These are phyloP conservation scores for Mixia osmundae DNA, from an alignment of 1,284 basidiomycete genomes.

Conservation along the genomic window DNA sequence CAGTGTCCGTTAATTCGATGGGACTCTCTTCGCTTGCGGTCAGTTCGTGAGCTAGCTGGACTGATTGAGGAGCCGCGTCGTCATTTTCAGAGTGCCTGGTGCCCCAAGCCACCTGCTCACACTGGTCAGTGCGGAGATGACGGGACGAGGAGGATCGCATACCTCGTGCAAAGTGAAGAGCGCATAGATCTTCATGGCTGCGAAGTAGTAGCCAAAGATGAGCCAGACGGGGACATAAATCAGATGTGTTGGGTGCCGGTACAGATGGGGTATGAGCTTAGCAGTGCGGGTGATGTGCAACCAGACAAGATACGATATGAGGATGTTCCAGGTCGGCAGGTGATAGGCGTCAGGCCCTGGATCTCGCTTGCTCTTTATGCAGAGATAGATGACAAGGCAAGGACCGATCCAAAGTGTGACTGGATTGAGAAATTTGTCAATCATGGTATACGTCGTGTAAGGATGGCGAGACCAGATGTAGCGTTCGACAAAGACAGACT, in stretches of 20 bases:
- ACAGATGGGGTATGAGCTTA: slow-evolving; percentile 70
- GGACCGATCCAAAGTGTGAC: slow-evolving; percentile 65
- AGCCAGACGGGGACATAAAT: slow-evolving; percentile 81
- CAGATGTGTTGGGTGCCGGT: slow-evolving; percentile 58
- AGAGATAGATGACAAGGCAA: slow-evolving; percentile 43
- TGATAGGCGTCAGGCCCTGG: slow-evolving; percentile 54
- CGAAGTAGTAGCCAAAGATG: slow-evolving; percentile 65
- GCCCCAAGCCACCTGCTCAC: no score
- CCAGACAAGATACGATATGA: slow-evolving; percentile 12
- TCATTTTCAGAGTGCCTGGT: no score
- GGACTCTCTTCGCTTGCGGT: no score
- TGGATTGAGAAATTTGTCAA: slow-evolving; percentile 78
- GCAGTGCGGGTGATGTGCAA: slow-evolving; percentile 41
- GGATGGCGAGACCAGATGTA: slow-evolving; percentile 69
- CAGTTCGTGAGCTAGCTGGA: no score
- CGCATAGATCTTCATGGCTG: slow-evolving; percentile 67
- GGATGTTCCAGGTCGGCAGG: slow-evolving; percentile 57
- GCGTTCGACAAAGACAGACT: slow-evolving; percentile 66
- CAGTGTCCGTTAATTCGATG: no score
- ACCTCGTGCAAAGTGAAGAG: slow-evolving; percentile 58
- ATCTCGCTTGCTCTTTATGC: slow-evolving; percentile 50
- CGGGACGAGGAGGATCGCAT: no score
- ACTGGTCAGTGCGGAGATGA: no score
- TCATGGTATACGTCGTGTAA: slow-evolving; percentile 77
- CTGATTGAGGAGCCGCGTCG: no score